Base-by-base conservation (phyloP, 352 stramenopile species). In the Phytophthora melonis region DNA sequence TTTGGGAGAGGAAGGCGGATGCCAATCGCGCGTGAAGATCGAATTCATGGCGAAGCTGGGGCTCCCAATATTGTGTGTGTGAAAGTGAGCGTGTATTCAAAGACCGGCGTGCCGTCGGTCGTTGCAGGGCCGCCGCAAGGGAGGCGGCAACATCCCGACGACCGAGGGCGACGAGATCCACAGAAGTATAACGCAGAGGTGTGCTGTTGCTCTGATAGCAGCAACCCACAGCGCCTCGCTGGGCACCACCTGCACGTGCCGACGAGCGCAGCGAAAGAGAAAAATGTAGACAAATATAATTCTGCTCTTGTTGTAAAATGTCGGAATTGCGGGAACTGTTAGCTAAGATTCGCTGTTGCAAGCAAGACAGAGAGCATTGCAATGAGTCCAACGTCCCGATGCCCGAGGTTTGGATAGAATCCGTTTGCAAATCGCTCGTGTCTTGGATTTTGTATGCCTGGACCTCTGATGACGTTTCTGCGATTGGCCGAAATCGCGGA, bases 41-140 rank as follows among this genome's bases (percentile, higher is more conserved):
- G 66, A 78, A 79, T 73, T 61, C 63, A 71, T 64, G 50, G 61
- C 39, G 18, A 50, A 50, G 53, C 27, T 66, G 53, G 54, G 62
- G 63, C 72, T 34, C 30, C 30, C 36, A 43, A 16, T 18, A 6
- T 70, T 75, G 50, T 72, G 39, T 74, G 50, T 74, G 49, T 78
- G 34, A 18, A 16, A 64, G 53, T 67, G 62, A 76, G 63, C 72
- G 49, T 53, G 45, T 71, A 74, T 66, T 53, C 39, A 50, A 25
- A 72, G 45, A 68, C 27, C 23, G 14, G 49, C 54, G 30, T 8
- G 57, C 32, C 23, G 3, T 61, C 25, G 55, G 56, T 62, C 39
- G 39, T 64, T 70, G 60, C 19, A 57, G 62, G n/a, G 47, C 56
- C 50, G 41, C 62, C 53, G 57, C 50, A 76, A 45, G 50, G 72